Conservation (phyloP, 2,329 filamentous ascomycete species). For the Phaeophleospora eucalypticola region DNA sequence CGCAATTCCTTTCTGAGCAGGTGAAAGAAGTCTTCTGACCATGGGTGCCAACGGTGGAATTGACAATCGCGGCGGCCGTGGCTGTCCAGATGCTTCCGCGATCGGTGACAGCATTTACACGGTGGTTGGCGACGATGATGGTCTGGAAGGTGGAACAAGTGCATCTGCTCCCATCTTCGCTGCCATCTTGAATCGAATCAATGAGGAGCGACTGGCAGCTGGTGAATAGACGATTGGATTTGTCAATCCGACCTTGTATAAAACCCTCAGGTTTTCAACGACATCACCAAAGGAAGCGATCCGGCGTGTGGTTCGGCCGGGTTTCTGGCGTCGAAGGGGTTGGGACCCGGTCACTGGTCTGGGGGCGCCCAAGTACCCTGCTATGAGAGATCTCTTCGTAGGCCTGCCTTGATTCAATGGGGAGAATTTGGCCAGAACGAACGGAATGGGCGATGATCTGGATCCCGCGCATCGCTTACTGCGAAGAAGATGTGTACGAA, state of each 20-base stretch:
- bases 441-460: no score
- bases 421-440: no score
- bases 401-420: no score
- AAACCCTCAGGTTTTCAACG: slow-evolving; percentile 36
- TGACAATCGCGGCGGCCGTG: slow-evolving; percentile 24
- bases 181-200: slow-evolving; percentile 27
- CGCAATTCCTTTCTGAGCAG: no score
- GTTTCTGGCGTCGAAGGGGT: slow-evolving; percentile 25
- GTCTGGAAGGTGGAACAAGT: slow-evolving; percentile 25
- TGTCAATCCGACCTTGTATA: slow-evolving; percentile 35
- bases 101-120: slow-evolving; percentile 30
- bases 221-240: slow-evolving; percentile 29
- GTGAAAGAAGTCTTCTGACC: no score
- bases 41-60: slow-evolving; percentile 20
- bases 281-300: slow-evolving; percentile 36
- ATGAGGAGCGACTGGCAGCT: slow-evolving; percentile 25
- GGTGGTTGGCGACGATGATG: slow-evolving; percentile 20
- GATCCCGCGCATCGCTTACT: no score
- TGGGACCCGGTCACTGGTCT: no score
- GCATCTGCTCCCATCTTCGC: slow-evolving; percentile 27
- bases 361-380: slow-evolving; percentile 21
- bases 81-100: slow-evolving; percentile 42
- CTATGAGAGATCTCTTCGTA: slow-evolving; percentile 19
- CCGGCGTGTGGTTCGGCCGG: no score
- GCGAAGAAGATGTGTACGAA: no score